These are phyloP conservation scores for Combretum micranthum DNA, from an alignment of 345 rosid genomes.

Conservation along the genomic window DNA sequence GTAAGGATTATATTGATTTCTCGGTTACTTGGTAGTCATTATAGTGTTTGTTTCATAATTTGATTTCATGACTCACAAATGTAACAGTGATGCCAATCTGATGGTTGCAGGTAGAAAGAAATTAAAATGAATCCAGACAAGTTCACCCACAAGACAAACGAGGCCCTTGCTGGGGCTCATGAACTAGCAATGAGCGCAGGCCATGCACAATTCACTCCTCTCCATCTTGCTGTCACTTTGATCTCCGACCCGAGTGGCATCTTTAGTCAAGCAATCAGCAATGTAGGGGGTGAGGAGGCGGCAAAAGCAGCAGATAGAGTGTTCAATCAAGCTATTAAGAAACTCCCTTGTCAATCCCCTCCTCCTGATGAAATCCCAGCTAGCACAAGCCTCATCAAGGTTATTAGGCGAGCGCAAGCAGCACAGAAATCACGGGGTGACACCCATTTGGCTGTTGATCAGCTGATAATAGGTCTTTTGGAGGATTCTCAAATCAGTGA, in stretches of 20 bases:
- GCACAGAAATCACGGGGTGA: slow-evolving; percentile 60
- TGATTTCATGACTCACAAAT: too few relatives aligned
- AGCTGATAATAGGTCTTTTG: slow-evolving; percentile 61
- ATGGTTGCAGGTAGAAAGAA: background rate
- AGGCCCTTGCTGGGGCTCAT: slow-evolving; percentile 60
- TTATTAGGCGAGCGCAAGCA: slow-evolving; percentile 66
- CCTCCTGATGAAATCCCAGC: slow-evolving; percentile 73
- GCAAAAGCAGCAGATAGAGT: slow-evolving; percentile 61
- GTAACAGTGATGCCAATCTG: background rate
- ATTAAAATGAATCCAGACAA: slow-evolving; percentile 74
- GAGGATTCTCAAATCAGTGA: slow-evolving; percentile 83
- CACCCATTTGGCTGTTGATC: slow-evolving; percentile 75
- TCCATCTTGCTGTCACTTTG: slow-evolving; percentile 65
- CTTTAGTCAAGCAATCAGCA: slow-evolving; percentile 53
- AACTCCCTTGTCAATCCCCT: slow-evolving; percentile 75
- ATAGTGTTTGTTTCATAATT: too few relatives aligned
- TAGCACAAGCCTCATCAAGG: slow-evolving; percentile 62
- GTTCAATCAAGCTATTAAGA: slow-evolving; percentile 60
- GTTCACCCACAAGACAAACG: slow-evolving; percentile 87
- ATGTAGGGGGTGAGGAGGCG: slow-evolving; percentile 51
- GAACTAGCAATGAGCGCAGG: slow-evolving; percentile 54
- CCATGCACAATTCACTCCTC: slow-evolving; percentile 81
- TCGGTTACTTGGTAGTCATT: too few relatives aligned
- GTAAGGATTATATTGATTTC: too few relatives aligned
- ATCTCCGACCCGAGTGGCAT: slow-evolving; percentile 67